A percentile compares a stretch with the other conserved stretches of the same genome.
These are phyloP conservation scores for Platanthera guangdongensis DNA, from an alignment of 106 monocot species.

Conservation along the genomic window DNA sequence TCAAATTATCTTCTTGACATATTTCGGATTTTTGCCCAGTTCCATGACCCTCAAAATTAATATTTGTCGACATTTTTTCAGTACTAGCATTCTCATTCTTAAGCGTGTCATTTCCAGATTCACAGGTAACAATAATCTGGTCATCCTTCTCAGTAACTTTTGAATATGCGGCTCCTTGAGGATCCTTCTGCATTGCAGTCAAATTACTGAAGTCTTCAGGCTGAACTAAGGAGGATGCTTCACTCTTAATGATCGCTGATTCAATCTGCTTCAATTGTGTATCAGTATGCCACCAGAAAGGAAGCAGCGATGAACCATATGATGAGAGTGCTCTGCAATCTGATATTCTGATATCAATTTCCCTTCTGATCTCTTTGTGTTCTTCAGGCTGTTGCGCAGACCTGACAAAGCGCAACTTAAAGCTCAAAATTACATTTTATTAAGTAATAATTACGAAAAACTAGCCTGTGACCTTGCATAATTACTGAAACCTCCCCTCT, in stretches of 20 bases:
- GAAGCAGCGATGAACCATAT: slow-evolving; percentile 79
- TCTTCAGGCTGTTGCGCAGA: slow-evolving; percentile 15
- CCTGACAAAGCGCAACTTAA: slow-evolving; percentile 15
- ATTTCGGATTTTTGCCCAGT: slow-evolving; percentile 10
- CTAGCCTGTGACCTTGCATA: too few relatives aligned
- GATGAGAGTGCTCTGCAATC: slow-evolving; percentile 80
- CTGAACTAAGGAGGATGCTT: slow-evolving; percentile 20
- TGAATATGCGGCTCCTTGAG: background rate
- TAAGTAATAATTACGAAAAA: too few relatives aligned
- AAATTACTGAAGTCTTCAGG: slow-evolving; percentile 4
- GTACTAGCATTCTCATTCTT: slow-evolving; percentile 8
- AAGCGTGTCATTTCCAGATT: background rate
- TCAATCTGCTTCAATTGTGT: slow-evolving; percentile 59
- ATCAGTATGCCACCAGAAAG: slow-evolving; percentile 89
- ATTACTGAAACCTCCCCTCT: too few relatives aligned
- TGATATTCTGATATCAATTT: slow-evolving; percentile 69
- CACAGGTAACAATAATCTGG: background rate
- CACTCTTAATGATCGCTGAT: slow-evolving; percentile 28
- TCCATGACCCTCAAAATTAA: slow-evolving; percentile 1
- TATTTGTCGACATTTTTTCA: background rate
- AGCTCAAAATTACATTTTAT: background rate
- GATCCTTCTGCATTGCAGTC: slow-evolving; percentile 5
- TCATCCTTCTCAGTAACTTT: background rate
- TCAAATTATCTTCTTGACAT: slow-evolving; percentile 1
- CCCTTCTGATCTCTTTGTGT: slow-evolving; percentile 43